Percentiles rank a stretch among this genome's conserved stretches.
Conservation (phyloP, 495 filamentous ascomycete genomes). For the Penicillium diatomitis region DNA sequence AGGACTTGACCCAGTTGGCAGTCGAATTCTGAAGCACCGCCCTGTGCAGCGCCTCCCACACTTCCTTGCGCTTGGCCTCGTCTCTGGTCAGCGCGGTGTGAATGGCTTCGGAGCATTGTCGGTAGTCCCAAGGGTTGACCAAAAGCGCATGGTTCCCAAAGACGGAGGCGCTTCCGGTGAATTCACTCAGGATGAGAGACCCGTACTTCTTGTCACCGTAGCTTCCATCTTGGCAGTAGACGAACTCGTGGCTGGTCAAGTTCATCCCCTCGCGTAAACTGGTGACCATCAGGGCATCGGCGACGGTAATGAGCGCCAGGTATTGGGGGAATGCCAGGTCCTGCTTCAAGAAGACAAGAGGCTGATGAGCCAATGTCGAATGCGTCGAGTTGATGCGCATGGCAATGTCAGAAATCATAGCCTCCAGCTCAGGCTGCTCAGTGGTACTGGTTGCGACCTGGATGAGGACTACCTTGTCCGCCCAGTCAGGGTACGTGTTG, state of each 20-base stretch:
- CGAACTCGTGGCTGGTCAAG: constrained; percentile 82
- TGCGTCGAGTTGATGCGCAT: constrained; percentile 83
- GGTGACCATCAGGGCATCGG: constrained; percentile 85
- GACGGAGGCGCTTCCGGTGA: constrained; percentile 81
- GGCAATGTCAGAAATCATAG: constrained; percentile 82
- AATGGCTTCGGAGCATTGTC: constrained; percentile 74
- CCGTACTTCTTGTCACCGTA: constrained; percentile 65
- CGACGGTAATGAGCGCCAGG: constrained; percentile 75
- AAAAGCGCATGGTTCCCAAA: constrained; percentile 64
- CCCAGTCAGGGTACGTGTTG: constrained; percentile 83
- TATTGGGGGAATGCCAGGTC: constrained; percentile 87
- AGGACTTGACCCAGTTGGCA: constrained; percentile 68
- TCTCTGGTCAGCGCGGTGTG: constrained; percentile 68
- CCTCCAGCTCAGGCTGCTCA: constrained; percentile 76
- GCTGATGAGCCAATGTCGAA: constrained; percentile 80
- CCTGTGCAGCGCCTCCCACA: constrained; percentile 66
- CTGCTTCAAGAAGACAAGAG: constrained; percentile 89
- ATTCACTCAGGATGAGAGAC: constrained; percentile 84
- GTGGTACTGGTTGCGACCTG: constrained; percentile 86
- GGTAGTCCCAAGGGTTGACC: constrained; percentile 92
- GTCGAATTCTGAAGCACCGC: constrained; percentile 75
- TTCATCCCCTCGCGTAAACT: constrained; percentile 95
- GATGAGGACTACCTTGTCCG: constrained; percentile 77
- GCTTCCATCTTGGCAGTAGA: constrained; percentile 87
- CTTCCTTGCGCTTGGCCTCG: constrained; percentile 57